Evolutionary conservation across 2,329 filamentous ascomycete genomes (phyloP).

Genomic region (Aschersonia sp.): DNA sequence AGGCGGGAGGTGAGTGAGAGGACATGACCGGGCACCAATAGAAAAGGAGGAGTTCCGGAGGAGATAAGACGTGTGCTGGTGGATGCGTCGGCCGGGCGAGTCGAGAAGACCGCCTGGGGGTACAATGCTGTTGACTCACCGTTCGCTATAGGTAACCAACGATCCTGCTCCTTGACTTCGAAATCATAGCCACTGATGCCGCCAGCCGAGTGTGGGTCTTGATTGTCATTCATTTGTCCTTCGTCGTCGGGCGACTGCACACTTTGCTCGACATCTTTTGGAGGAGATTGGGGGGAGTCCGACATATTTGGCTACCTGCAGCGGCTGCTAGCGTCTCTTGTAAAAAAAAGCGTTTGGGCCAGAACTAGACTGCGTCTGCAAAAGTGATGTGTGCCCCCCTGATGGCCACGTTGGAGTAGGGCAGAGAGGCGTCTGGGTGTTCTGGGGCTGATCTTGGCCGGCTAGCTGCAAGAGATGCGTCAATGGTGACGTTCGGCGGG

Average conservation of each 20-base stretch:
- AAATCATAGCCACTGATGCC: slow-evolving; percentile 70
- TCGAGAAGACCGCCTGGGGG: slow-evolving; percentile 5
- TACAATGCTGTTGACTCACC: slow-evolving; percentile 50
- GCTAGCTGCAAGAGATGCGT: slow-evolving; percentile 41
- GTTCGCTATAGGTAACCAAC: slow-evolving; percentile 99
- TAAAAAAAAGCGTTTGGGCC: slow-evolving; percentile 37
- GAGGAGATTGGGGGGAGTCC: slow-evolving; percentile 70
- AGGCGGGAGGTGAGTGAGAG: slow-evolving; percentile 39
- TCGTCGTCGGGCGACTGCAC: slow-evolving; percentile 89
- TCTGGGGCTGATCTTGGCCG: slow-evolving; percentile 13
- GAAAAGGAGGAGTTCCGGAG: too few relatives aligned
- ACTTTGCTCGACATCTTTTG: slow-evolving; percentile 88
- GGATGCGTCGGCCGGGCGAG: neutral
- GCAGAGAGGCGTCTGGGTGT: slow-evolving; percentile 23
- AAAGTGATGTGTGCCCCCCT: slow-evolving; percentile 39
- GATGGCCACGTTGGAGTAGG: slow-evolving; percentile 44
- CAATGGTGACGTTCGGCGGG: slow-evolving; percentile 26
- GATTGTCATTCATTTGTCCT: slow-evolving; percentile 80
- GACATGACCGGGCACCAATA: slow-evolving; percentile 31
- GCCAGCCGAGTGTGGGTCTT: slow-evolving; percentile 56
- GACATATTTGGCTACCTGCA: slow-evolving; percentile 81
- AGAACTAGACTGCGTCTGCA: slow-evolving; percentile 30
- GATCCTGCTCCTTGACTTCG: slow-evolving; percentile 98
- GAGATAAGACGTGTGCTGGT: neutral
- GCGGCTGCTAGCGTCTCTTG: slow-evolving; percentile 47